phyloP scores from a whole-genome alignment of 2,329 filamentous ascomycete genomes.

The Colletotrichum filicis region DNA sequence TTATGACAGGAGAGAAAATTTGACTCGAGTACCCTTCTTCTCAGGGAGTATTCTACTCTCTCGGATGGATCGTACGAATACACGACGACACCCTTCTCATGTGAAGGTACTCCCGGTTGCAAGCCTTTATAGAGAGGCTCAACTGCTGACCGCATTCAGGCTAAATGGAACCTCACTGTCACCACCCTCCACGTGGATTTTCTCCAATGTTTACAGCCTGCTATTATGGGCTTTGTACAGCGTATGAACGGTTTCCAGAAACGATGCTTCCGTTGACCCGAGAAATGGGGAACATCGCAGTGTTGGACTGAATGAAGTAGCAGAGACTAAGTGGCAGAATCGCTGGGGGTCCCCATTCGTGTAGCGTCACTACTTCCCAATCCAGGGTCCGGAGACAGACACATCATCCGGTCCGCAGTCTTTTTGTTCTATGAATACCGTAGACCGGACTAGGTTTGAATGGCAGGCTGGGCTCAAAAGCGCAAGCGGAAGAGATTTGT shows the following conservation, averaged over 20 bases:
- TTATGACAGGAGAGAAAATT: background rate
- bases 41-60: too few relatives aligned
- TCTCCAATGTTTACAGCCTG: background rate
- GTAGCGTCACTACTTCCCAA: constrained; percentile 4
- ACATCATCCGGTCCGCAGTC: too few relatives aligned
- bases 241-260: background rate
- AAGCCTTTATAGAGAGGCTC: constrained; percentile 10
- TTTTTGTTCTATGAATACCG: background rate
- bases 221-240: too few relatives aligned
- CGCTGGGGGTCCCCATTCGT: background rate
- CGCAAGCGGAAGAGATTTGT: too few relatives aligned
- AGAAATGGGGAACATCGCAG: constrained; percentile 10
- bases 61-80: too few relatives aligned
- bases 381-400: constrained; percentile 4
- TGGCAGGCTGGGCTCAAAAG: background rate
- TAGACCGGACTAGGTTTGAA: background rate
- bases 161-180: constrained; percentile 13
- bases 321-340: constrained; percentile 20
- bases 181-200: background rate
- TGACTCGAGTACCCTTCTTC: background rate
- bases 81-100: too few relatives aligned
- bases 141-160: constrained; percentile 7
- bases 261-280: constrained; percentile 18
- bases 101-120: too few relatives aligned
- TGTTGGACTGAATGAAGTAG: background rate